Conservation (phyloP, 78 protist genomes). For the Protostelium mycophagum region DNA sequence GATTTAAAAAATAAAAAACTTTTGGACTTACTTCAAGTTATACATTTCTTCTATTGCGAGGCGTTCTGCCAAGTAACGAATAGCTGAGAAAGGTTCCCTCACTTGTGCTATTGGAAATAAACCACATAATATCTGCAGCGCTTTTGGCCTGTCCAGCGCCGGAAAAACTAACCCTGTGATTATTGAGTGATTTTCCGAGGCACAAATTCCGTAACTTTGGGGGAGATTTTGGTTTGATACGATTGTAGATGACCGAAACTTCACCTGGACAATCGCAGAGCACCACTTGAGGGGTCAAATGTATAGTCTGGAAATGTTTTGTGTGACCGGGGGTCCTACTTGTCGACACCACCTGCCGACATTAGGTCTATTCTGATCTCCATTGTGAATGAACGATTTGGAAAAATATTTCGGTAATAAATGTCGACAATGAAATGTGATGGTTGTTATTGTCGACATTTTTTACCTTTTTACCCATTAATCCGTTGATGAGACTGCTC, state of each 20-base stretch:
- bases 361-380: neutral
- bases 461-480: constrained; percentile 76
- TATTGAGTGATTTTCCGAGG: neutral
- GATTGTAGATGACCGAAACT: too few relatives aligned
- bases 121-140: constrained; percentile 81
- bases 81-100: constrained; percentile 75
- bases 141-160: constrained; percentile 56
- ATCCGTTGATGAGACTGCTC: constrained; percentile 69
- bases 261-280: constrained; percentile 88
- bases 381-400: neutral
- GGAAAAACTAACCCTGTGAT: constrained; percentile 70
- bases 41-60: constrained; percentile 59
- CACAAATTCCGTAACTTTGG: too few relatives aligned
- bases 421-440: too few relatives aligned
- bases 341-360: constrained; percentile 9
- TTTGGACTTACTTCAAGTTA: neutral
- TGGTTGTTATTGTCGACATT: too few relatives aligned
- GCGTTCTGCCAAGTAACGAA: constrained; percentile 66
- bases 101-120: constrained; percentile 80
- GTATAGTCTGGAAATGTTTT: constrained; percentile 84
- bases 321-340: constrained; percentile 90
- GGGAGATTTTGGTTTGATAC: too few relatives aligned
- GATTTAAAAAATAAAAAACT: too few relatives aligned
- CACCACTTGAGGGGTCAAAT: constrained; percentile 35
- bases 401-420: neutral